Conservation (phyloP, 495 filamentous ascomycete species). For the Sporormia fimetaria region DNA sequence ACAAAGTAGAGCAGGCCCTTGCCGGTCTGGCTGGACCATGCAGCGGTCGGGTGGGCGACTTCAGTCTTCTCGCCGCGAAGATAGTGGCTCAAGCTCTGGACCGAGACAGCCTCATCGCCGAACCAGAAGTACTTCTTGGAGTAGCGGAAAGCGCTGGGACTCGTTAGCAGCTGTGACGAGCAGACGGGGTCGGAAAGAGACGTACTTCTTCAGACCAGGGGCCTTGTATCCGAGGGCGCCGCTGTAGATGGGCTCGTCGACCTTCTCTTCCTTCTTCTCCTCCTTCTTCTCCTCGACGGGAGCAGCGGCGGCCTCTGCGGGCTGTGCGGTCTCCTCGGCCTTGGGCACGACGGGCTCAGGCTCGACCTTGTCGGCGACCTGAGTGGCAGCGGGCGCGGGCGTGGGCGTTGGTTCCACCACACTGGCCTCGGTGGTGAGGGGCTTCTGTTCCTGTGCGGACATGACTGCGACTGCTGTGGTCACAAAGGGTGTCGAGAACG, state of each 20-base stretch:
- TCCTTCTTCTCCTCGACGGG: constrained; percentile 35
- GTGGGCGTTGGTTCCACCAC: constrained; percentile 37
- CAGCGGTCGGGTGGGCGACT: constrained; percentile 62
- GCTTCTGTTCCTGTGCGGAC: constrained; percentile 21
- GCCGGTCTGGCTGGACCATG: constrained; percentile 86
- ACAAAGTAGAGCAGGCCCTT: constrained; percentile 90
- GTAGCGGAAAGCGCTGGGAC: constrained; percentile 48
- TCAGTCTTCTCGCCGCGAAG: constrained; percentile 80
- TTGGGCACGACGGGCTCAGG: constrained; percentile 32
- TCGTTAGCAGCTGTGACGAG: constrained; percentile 19
- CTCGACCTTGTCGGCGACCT: constrained; percentile 40
- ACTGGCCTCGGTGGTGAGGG: constrained; percentile 17
- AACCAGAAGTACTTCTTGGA: constrained; percentile 90
- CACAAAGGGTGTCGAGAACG: background rate
- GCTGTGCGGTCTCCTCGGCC: constrained; percentile 36
- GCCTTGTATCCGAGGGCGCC: constrained; percentile 78
- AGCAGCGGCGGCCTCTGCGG: constrained; percentile 39
- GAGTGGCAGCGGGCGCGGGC: constrained; percentile 27
- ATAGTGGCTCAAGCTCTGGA: constrained; percentile 61
- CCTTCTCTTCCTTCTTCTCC: constrained; percentile 43
- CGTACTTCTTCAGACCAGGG: constrained; percentile 85
- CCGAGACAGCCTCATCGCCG: constrained; percentile 63
- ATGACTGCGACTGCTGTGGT: background rate
- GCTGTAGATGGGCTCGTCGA: constrained; percentile 54
- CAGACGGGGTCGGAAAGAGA: constrained; percentile 3